These are phyloP conservation scores for Styphnolobium japonicum DNA, from an alignment of 306 rosid species.

Conservation along the genomic window DNA sequence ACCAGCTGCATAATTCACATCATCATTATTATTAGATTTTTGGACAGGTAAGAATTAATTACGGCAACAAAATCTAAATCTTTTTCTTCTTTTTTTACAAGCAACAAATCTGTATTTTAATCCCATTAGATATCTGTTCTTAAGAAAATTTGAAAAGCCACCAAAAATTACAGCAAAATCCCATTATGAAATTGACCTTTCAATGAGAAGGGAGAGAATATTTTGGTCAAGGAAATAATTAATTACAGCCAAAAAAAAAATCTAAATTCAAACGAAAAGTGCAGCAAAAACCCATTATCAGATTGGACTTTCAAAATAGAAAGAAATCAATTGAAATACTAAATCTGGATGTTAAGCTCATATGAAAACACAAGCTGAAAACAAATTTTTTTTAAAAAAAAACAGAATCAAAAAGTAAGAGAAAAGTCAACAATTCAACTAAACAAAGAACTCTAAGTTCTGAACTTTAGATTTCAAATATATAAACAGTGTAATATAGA, in stretches of 20 bases:
- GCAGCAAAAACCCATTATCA: not conserved
- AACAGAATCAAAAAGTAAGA: not conserved
- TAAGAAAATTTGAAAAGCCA: not conserved
- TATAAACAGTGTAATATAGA: not conserved
- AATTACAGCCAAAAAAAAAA: not conserved
- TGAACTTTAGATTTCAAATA: too few species aligned
- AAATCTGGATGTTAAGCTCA: too few species aligned
- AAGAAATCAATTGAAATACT: not conserved
- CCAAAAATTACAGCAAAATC: not conserved
- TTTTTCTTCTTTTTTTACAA: too few species aligned
- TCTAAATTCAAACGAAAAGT: not conserved
- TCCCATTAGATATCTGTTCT: not conserved
- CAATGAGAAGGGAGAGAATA: not conserved
- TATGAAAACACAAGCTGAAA: too few species aligned
- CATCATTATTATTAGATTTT: not conserved
- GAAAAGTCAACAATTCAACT: conserved; percentile 4
- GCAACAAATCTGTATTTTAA: not conserved
- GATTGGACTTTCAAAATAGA: not conserved
- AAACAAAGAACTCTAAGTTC: too few species aligned
- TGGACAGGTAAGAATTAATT: not conserved
- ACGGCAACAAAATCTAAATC: not conserved
- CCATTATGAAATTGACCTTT: not conserved
- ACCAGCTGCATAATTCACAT: conserved; percentile 51
- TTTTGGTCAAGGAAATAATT: not conserved
- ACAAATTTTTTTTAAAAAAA: not conserved